Base-by-base conservation (phyloP, 805 yeast species). In the Wickerhamomyces ciferrii region DNA sequence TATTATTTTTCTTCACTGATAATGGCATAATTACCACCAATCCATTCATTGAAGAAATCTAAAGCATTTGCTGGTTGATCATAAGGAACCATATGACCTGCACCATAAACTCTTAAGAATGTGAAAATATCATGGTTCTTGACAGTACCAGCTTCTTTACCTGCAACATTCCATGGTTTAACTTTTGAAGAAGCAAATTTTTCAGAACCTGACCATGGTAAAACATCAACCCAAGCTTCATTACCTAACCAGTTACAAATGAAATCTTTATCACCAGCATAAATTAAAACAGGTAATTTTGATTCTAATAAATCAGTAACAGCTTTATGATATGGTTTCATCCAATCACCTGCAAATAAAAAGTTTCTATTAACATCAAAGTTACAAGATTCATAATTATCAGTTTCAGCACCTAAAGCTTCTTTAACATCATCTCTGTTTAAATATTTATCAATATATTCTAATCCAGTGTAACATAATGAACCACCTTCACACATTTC, bases 201-300 rank as follows among this genome's bases (percentile, higher is more conserved):
- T 31, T 75, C 75, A 39, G 73, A 67, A 36, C 78, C 78, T 24
- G 74, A 65, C 87, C 88, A 86, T 59, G 85, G 86, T 45, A 89
- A 74, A 42, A 70, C 78, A 61, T 86, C 74, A 34, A 92, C 74
- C 96, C 96, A 87, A 15, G 85, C 94, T 60, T 81, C 79, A 66
- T 90, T 90, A 53, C 97, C 98, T 60, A 92, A 76, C 97, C 97
- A 91, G 72, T 92, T 91, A 71, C 97, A 91, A 62, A 91, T 91
- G 68, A 83, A 91, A 68, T 91, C 98, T 70, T 89, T 88, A 70
- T 91, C 97, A 62, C 98, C 98, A 15, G 96, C 96, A 59, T 91
- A 92, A 51, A 92, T 76, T 63, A 92, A 75, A 23, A 90, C 91
- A 3, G 97, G 97, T 43, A 91, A 59, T 11, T 75, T 84, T 21